These are phyloP conservation scores for Poa annua DNA, from an alignment of 176 grass and related monocot genomes.

Conservation along the genomic window DNA sequence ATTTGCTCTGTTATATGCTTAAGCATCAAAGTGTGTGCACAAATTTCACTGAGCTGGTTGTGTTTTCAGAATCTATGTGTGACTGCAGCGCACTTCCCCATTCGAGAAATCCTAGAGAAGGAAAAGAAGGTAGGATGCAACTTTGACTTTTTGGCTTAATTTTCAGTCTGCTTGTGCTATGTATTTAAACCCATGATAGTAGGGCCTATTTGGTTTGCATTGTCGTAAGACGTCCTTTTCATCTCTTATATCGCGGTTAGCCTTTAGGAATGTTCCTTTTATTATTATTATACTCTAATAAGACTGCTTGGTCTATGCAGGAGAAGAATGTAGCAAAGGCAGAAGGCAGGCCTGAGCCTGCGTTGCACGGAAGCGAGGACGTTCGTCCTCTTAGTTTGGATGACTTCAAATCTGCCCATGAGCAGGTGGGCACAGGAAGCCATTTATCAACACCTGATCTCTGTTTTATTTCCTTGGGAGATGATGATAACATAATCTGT, in stretches of 20 bases:
- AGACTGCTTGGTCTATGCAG: slow-evolving; percentile 43
- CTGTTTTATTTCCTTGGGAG: not conserved
- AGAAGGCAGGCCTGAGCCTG: slow-evolving; percentile 75
- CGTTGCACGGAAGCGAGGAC: slow-evolving; percentile 75
- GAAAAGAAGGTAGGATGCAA: slow-evolving; percentile 84
- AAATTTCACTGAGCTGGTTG: slow-evolving; percentile 35
- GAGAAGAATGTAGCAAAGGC: slow-evolving; percentile 64
- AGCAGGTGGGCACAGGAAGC: slow-evolving; percentile 65
- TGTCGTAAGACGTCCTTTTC: not conserved
- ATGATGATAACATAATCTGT: not conserved
- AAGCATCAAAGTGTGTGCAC: not conserved
- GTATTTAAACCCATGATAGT: not conserved
- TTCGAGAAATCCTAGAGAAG: slow-evolving; percentile 97
- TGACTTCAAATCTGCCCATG: slow-evolving; percentile 97
- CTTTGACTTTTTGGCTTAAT: not conserved
- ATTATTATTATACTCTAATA: not conserved
- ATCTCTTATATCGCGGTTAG: not conserved
- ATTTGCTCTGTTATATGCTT: slow-evolving; percentile 26
- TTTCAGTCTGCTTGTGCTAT: slow-evolving; percentile 24
- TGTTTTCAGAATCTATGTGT: slow-evolving; percentile 90
- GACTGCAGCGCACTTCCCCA: slow-evolving; percentile 93
- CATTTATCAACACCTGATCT: not conserved
- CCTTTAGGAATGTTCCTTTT: not conserved
- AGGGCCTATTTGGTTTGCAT: not conserved
- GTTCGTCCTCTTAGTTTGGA: slow-evolving; percentile 86